Conservation (phyloP, 2,329 filamentous ascomycete species). For the Helminthosporium solani region DNA sequence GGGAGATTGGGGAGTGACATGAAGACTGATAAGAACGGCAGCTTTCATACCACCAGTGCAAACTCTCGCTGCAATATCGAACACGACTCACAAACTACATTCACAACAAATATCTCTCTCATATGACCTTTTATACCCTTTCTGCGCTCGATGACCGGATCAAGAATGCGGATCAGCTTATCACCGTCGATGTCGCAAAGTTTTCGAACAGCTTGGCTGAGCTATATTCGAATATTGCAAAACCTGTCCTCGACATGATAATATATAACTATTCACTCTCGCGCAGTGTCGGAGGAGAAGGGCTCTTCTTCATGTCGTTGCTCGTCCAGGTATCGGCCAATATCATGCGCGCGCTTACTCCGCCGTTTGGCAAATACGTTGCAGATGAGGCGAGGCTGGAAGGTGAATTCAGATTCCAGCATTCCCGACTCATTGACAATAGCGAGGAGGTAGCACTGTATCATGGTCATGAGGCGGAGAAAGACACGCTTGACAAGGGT, state of each 20-base stretch:
- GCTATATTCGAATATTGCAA: conserved; percentile 93
- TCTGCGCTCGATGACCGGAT: conserved; percentile 94
- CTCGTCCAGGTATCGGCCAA: conserved; percentile 90
- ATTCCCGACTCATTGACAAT: conserved; percentile 92
- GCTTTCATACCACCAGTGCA: conserved; percentile 96
- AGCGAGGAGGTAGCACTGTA: conserved; percentile 94
- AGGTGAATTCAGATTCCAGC: conserved; percentile 94
- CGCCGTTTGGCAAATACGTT: conserved; percentile 95
- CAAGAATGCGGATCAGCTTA: conserved; percentile 97
- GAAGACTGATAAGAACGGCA: conserved; percentile 41
- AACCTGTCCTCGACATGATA: conserved; percentile 90
- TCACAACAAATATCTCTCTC: conserved; percentile 93
- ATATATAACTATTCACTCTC: conserved; percentile 96
- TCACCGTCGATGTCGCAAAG: conserved; percentile 93
- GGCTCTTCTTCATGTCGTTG: conserved; percentile 90
- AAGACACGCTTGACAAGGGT: conserved; percentile 94
- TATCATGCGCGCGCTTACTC: conserved; percentile 90
- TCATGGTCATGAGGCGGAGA: conserved; percentile 87
- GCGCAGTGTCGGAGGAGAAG: conserved; percentile 92
- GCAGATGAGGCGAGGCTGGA: conserved; percentile 93
- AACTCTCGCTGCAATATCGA: conserved; percentile 88
- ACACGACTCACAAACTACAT: conserved; percentile 92
- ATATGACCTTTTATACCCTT: conserved; percentile 96
- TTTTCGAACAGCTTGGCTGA: conserved; percentile 95
- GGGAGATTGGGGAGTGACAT: background rate